Conservation (phyloP, 768 basidiomycete genomes). For the Clavulina sp. region DNA sequence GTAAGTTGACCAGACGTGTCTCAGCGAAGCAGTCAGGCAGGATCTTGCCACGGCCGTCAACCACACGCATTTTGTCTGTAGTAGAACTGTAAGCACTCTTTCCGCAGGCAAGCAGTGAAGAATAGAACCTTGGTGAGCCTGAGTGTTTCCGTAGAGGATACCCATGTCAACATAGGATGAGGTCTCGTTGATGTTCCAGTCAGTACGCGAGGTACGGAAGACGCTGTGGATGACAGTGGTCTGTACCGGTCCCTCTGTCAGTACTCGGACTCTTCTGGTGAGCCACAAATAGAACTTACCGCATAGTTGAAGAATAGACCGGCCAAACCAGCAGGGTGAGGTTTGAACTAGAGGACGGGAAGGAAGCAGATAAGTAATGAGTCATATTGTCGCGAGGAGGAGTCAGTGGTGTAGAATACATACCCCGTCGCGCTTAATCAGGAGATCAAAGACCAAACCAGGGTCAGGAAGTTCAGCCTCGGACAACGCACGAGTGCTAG, state of each 20-base stretch:
- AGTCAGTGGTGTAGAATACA: not conserved
- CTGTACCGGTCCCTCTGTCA: conserved; percentile 50
- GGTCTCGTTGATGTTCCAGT: conserved; percentile 39
- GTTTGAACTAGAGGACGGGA: not conserved
- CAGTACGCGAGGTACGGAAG: conserved; percentile 12
- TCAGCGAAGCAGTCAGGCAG: conserved; percentile 57
- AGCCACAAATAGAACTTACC: not conserved
- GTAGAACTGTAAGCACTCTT: too few relatives aligned
- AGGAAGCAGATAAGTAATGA: too few relatives aligned
- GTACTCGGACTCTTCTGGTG: too few relatives aligned
- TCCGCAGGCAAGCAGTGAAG: too few relatives aligned
- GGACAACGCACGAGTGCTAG: conserved; percentile 29
- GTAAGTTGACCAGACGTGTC: conserved; percentile 45
- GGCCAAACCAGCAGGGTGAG: conserved; percentile 11
- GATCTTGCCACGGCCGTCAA: conserved; percentile 49
- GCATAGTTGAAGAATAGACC: conserved; percentile 7
- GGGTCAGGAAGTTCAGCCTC: conserved; percentile 31
- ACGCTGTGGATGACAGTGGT: conserved; percentile 29
- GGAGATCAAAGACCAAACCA: conserved; percentile 47
- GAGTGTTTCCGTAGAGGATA: conserved; percentile 49
- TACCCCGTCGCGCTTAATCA: conserved; percentile 28
- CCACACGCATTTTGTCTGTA: conserved; percentile 31
- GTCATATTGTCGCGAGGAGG: not conserved
- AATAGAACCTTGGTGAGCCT: conserved; percentile 30
- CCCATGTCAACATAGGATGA: conserved; percentile 66